These are phyloP conservation scores for Pseudogymnoascus sp. DNA, from an alignment of 2,329 filamentous ascomycete genomes.

Conservation along the genomic window DNA sequence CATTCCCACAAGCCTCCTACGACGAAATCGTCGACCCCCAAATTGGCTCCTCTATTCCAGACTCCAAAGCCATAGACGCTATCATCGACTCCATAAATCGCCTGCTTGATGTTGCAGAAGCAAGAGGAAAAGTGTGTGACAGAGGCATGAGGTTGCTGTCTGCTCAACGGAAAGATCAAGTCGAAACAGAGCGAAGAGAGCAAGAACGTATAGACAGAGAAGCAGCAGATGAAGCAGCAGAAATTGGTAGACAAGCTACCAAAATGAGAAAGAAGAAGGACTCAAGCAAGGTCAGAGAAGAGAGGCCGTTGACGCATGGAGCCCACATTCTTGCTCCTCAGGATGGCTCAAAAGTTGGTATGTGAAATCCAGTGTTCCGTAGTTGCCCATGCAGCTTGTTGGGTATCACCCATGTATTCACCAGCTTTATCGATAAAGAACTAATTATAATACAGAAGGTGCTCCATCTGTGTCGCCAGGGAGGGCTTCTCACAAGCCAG, in stretches of 20 bases:
- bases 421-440: background rate
- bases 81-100: constrained; percentile 57
- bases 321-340: constrained; percentile 57
- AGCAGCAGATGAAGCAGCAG: constrained; percentile 39
- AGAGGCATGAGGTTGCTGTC: constrained; percentile 65
- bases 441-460: background rate
- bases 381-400: background rate
- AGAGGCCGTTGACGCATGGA: constrained; percentile 51
- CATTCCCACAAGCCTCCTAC: constrained; percentile 53
- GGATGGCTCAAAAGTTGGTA: constrained; percentile 55
- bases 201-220: constrained; percentile 39
- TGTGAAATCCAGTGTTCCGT: constrained; percentile 19
- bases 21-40: constrained; percentile 63
- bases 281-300: constrained; percentile 50
- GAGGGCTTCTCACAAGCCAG: background rate
- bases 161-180: constrained; percentile 54
- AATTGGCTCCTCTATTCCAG: constrained; percentile 51
- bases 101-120: constrained; percentile 60
- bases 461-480: background rate
- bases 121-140: constrained; percentile 61
- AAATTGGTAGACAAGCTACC: constrained; percentile 44
- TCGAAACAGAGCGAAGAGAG: constrained; percentile 37
- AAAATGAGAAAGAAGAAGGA: constrained; percentile 79
- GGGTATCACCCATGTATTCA: background rate
- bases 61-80: constrained; percentile 56